Percentiles rank a stretch among this genome's conserved stretches.
phyloP scores from a whole-genome alignment of 2,329 filamentous ascomycete genomes.

The Cladosporium austrohemisphaericum region DNA sequence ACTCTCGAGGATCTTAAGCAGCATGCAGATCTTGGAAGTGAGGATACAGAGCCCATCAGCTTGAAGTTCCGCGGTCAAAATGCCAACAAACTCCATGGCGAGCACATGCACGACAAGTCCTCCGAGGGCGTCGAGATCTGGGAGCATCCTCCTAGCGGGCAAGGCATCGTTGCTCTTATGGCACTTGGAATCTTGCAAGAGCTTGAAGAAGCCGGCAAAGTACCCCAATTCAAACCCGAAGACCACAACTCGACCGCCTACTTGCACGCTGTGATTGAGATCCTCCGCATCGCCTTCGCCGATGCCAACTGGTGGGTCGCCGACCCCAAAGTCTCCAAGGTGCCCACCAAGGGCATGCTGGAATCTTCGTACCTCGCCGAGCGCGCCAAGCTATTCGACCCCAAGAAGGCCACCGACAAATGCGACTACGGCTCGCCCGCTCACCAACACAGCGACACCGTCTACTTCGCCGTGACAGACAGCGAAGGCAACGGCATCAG shows the following conservation, averaged over 20 bases:
- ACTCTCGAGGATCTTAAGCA: constrained; percentile 75
- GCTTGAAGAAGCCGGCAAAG: constrained; percentile 70
- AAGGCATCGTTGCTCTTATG: constrained; percentile 93
- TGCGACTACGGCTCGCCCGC: constrained; percentile 76
- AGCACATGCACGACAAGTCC: constrained; percentile 43
- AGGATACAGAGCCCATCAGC: constrained; percentile 81
- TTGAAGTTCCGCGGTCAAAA: constrained; percentile 53
- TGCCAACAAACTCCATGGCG: constrained; percentile 52
- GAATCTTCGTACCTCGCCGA: constrained; percentile 70
- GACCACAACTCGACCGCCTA: constrained; percentile 75
- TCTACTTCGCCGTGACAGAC: constrained; percentile 88
- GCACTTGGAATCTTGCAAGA: constrained; percentile 87
- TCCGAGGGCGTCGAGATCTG: constrained; percentile 71
- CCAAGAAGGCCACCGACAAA: constrained; percentile 49
- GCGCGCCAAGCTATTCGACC: constrained; percentile 60
- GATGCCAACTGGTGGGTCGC: constrained; percentile 89
- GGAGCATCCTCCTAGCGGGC: constrained; percentile 96
- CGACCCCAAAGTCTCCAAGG: constrained; percentile 68
- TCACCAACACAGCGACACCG: constrained; percentile 82
- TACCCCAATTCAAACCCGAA: constrained; percentile 63
- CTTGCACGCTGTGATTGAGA: constrained; percentile 83
- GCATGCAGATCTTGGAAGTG: constrained; percentile 69
- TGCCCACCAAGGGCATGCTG: constrained; percentile 68
- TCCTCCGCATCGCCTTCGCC: constrained; percentile 82
- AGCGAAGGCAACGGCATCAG: constrained; percentile 80